phyloP scores from a whole-genome alignment of 2,329 filamentous ascomycete species.

The Aschersonia sp. region DNA sequence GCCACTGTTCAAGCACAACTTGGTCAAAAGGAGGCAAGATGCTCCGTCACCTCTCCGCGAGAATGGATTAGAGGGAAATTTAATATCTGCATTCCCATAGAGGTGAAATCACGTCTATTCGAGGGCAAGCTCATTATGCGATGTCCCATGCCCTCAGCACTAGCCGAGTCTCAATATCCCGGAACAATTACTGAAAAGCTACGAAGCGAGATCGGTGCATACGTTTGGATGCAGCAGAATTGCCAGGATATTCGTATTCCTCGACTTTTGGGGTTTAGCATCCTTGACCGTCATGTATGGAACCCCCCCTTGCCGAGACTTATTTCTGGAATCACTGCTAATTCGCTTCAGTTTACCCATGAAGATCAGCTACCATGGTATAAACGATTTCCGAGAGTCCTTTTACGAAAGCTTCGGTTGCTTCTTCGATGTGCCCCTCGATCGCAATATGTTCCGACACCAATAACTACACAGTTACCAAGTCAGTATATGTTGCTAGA shows the following conservation, averaged over 20 bases:
- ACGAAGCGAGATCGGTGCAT: slow-evolving; percentile 1
- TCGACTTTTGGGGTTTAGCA: slow-evolving; percentile 5
- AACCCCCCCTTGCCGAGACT: too few relatives aligned
- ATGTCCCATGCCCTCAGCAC: background rate
- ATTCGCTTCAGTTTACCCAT: too few relatives aligned
- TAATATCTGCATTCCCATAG: background rate
- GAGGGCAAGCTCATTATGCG: background rate
- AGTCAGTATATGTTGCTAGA: too few relatives aligned
- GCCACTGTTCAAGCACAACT: too few relatives aligned
- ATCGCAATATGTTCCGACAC: too few relatives aligned
- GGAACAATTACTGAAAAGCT: slow-evolving; percentile 2
- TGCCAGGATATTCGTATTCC: slow-evolving; percentile 7
- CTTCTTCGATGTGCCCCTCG: too few relatives aligned
- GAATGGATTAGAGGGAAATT: background rate
- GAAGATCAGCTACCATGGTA: too few relatives aligned
- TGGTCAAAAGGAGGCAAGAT: background rate
- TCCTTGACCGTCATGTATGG: too few relatives aligned
- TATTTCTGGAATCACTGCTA: too few relatives aligned
- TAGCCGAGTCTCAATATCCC: background rate
- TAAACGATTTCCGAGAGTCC: too few relatives aligned
- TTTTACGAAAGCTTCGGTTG: too few relatives aligned
- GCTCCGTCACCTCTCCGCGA: background rate
- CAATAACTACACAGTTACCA: too few relatives aligned
- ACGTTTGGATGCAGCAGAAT: slow-evolving; percentile 2
- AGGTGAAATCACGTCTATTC: background rate